phyloP scores from a whole-genome alignment of 495 filamentous ascomycete species.

The Tuber indicum region DNA sequence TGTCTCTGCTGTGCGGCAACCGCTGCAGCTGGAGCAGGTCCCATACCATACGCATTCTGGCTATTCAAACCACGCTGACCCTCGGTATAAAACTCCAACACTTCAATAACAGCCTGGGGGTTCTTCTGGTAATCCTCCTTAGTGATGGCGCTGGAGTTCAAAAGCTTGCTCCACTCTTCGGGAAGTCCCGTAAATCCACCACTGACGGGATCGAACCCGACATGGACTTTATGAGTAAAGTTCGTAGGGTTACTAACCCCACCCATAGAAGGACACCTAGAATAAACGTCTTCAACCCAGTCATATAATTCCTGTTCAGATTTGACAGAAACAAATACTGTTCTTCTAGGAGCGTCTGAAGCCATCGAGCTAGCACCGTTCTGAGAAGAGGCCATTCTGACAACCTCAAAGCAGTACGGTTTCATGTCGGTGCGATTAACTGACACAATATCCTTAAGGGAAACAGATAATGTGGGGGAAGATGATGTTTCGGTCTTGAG shows the following conservation, averaged over 20 bases:
- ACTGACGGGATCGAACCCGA: slow-evolving; percentile 89
- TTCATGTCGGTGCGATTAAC: slow-evolving; percentile 80
- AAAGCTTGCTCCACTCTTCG: slow-evolving; percentile 89
- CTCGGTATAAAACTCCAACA: slow-evolving; percentile 94
- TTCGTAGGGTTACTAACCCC: slow-evolving; percentile 97
- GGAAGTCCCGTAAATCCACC: slow-evolving; percentile 91
- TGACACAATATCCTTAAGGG: slow-evolving; percentile 73
- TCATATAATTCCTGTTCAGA: slow-evolving; percentile 93
- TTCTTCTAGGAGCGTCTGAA: slow-evolving; percentile 71
- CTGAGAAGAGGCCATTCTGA: slow-evolving; percentile 56
- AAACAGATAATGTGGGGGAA: slow-evolving; percentile 63
- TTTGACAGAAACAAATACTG: slow-evolving; percentile 81
- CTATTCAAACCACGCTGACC: slow-evolving; percentile 52
- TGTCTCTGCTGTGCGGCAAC: slow-evolving; percentile 31
- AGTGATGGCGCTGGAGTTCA: slow-evolving; percentile 92
- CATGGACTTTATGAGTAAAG: slow-evolving; percentile 92
- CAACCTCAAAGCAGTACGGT: slow-evolving; percentile 86
- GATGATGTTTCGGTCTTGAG: slow-evolving; percentile 83
- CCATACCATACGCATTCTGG: slow-evolving; percentile 65
- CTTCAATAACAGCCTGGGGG: slow-evolving; percentile 96
- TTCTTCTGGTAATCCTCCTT: slow-evolving; percentile 97
- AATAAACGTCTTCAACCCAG: slow-evolving; percentile 96
- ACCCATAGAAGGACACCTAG: slow-evolving; percentile 91
- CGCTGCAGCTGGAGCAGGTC: slow-evolving; percentile 57
- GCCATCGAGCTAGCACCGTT: slow-evolving; percentile 44